Conservation (phyloP, 2,329 filamentous ascomycete genomes). For the Cordyceps militaris region DNA sequence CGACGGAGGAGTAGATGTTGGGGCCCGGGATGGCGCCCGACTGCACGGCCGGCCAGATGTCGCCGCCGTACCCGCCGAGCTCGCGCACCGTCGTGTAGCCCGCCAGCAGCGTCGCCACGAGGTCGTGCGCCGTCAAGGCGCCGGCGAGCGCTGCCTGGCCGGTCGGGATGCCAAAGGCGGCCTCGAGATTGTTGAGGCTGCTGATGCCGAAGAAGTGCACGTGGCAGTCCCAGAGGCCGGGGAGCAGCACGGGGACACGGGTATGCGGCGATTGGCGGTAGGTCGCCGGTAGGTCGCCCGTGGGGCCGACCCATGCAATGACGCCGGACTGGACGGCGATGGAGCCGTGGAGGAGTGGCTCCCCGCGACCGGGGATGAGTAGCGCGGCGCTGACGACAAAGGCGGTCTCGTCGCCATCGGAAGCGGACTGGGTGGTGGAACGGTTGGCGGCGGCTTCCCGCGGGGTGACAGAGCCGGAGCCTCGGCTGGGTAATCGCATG, state of each 20-base stretch:
- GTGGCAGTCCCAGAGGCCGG: slow-evolving; percentile 45
- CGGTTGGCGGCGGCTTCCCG: background rate
- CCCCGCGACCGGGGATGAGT: slow-evolving; percentile 41
- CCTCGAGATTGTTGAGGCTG: slow-evolving; percentile 15
- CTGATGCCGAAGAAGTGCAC: slow-evolving; percentile 32
- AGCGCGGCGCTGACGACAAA: slow-evolving; percentile 25
- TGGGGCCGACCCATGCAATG: slow-evolving; percentile 34
- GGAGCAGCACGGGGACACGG: slow-evolving; percentile 36
- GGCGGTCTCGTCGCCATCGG: background rate
- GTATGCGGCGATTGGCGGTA: slow-evolving; percentile 24
- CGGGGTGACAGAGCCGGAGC: background rate
- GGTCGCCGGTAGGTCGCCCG: slow-evolving; percentile 23
- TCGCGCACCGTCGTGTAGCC: slow-evolving; percentile 44
- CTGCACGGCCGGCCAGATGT: slow-evolving; percentile 33
- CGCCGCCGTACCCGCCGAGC: slow-evolving; percentile 36
- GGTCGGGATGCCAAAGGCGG: slow-evolving; percentile 20
- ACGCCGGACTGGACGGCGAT: slow-evolving; percentile 31
- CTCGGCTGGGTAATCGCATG: background rate
- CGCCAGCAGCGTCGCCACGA: slow-evolving; percentile 34
- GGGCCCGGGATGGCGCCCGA: slow-evolving; percentile 36
- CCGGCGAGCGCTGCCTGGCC: slow-evolving; percentile 27
- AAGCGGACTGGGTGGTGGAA: background rate
- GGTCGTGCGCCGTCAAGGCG: slow-evolving; percentile 33
- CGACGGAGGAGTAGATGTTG: slow-evolving; percentile 38
- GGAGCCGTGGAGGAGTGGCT: slow-evolving; percentile 32